A percentile compares a stretch with the other conserved stretches of the same genome.
These are phyloP conservation scores for Kalmanozyma brasiliensis DNA, from an alignment of 1,284 basidiomycete genomes.

Conservation along the genomic window DNA sequence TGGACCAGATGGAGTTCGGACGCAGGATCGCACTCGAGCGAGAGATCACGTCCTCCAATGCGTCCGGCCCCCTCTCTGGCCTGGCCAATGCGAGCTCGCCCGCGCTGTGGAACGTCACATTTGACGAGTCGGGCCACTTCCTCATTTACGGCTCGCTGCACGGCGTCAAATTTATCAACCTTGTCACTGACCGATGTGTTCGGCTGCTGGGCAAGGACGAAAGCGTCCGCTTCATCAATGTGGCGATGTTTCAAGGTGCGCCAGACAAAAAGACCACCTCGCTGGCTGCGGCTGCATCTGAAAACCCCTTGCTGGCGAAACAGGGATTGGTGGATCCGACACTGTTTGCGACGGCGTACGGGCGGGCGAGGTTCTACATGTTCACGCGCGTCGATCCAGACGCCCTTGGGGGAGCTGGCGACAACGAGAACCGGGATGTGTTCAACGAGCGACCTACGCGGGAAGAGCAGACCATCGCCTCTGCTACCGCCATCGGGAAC, in stretches of 20 bases:
- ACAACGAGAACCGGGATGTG: constrained; percentile 79
- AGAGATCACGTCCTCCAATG: constrained; percentile 82
- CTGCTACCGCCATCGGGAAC: constrained; percentile 72
- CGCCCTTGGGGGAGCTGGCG: constrained; percentile 65
- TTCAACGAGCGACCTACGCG: constrained; percentile 98
- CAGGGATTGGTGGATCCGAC: constrained; percentile 83
- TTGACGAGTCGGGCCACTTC: constrained; percentile 97
- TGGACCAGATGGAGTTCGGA: constrained; percentile 99
- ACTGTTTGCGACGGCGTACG: constrained; percentile 91
- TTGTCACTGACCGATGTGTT: constrained; percentile 90
- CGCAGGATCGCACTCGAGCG: constrained; percentile 88
- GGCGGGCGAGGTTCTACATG: constrained; percentile 93
- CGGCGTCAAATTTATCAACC: constrained; percentile 97
- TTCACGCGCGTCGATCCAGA: constrained; percentile 84
- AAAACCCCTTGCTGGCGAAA: constrained; percentile 86
- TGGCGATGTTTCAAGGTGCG: constrained; percentile 90
- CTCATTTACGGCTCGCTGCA: constrained; percentile 91
- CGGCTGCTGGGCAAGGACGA: constrained; percentile 94
- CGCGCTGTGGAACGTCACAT: constrained; percentile 75
- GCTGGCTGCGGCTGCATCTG: constrained; percentile 91
- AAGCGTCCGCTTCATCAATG: constrained; percentile 86
- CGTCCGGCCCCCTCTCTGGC: constrained; percentile 69
- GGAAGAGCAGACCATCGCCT: constrained; percentile 91
- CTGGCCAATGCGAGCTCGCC: constrained; percentile 49
- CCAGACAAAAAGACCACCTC: constrained; percentile 81